Evolutionary conservation across 2,329 filamentous ascomycete species (phyloP).

Genomic region (Sporothrix brunneoviolacea): DNA sequence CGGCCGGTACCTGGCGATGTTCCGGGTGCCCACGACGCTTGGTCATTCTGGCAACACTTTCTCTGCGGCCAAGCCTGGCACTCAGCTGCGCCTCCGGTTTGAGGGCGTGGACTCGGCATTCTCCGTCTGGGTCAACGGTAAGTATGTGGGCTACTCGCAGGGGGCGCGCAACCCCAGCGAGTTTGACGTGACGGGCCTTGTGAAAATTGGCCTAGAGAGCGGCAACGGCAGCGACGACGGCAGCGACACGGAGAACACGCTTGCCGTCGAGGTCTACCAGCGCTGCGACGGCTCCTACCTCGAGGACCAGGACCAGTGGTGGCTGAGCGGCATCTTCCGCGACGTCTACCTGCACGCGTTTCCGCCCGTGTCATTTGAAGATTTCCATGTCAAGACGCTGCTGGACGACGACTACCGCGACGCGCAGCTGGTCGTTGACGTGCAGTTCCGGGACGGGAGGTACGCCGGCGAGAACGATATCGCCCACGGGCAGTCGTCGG

Average conservation of each 20-base stretch:
- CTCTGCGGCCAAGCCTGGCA: slow-evolving; percentile 21
- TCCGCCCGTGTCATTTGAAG: slow-evolving; percentile 27
- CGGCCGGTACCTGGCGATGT: slow-evolving; percentile 54
- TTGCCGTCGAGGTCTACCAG: slow-evolving; percentile 64
- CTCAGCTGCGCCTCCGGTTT: slow-evolving; percentile 57
- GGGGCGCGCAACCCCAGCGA: slow-evolving; percentile 65
- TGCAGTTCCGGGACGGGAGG: slow-evolving; percentile 25
- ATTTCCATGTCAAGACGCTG: slow-evolving; percentile 40
- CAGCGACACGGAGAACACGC: slow-evolving; percentile 39
- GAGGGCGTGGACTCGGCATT: slow-evolving; percentile 68
- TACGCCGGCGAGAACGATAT: not conserved
- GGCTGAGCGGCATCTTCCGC: slow-evolving; percentile 61
- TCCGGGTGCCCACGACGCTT: slow-evolving; percentile 42
- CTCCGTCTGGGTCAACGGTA: slow-evolving; percentile 62
- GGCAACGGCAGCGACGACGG: slow-evolving; percentile 37
- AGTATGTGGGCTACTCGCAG: slow-evolving; percentile 62
- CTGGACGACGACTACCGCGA: slow-evolving; percentile 41
- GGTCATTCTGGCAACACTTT: not conserved
- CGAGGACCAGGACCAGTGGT: slow-evolving; percentile 66
- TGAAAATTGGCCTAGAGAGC: not conserved
- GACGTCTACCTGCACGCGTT: slow-evolving; percentile 62
- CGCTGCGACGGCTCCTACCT: slow-evolving; percentile 64
- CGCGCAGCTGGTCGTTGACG: slow-evolving; percentile 34
- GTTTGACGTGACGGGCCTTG: slow-evolving; percentile 57
- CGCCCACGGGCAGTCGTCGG: not conserved